phyloP scores from a whole-genome alignment of 140 eudicot species.

The Anethum foeniculum region DNA sequence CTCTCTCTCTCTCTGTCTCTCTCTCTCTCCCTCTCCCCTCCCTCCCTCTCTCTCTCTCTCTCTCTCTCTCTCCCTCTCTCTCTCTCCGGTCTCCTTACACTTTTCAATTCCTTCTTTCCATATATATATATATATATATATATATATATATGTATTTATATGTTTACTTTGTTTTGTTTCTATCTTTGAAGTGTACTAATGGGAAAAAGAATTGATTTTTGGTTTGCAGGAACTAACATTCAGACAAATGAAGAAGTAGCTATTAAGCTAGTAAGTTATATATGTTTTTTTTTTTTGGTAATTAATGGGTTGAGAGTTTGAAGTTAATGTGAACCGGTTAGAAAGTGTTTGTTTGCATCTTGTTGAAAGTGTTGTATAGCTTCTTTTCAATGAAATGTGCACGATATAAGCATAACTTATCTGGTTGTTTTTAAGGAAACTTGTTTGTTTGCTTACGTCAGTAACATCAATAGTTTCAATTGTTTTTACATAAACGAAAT shows the following conservation, averaged over 20 bases:
- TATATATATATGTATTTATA: too few species aligned
- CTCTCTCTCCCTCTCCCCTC: not conserved
- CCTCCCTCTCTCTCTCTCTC: not conserved
- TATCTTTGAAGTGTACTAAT: not conserved
- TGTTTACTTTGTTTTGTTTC: not conserved
- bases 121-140: not conserved
- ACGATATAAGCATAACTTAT: not conserved
- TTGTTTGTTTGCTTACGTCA: not conserved
- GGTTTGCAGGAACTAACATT: slow-evolving; percentile 18
- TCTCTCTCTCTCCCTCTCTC: too few species aligned
- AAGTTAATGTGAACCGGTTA: not conserved
- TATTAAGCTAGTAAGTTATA: slow-evolving; percentile 19
- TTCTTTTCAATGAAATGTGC: not conserved
- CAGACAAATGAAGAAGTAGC: slow-evolving; percentile 25
- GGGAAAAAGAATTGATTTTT: not conserved
- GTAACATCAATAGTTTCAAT: not conserved
- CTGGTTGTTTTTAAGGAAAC: not conserved
- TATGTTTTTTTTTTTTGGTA: not conserved
- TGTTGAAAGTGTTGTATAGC: not conserved
- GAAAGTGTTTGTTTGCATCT: not conserved
- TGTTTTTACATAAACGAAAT: not conserved
- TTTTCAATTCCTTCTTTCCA: not conserved
- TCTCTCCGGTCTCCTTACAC: too few species aligned
- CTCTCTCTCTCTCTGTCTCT: not conserved
- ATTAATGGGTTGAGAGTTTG: not conserved